Evolutionary conservation across 2,329 filamentous ascomycete genomes (phyloP).

Genomic region (Botrytis elliptica): DNA sequence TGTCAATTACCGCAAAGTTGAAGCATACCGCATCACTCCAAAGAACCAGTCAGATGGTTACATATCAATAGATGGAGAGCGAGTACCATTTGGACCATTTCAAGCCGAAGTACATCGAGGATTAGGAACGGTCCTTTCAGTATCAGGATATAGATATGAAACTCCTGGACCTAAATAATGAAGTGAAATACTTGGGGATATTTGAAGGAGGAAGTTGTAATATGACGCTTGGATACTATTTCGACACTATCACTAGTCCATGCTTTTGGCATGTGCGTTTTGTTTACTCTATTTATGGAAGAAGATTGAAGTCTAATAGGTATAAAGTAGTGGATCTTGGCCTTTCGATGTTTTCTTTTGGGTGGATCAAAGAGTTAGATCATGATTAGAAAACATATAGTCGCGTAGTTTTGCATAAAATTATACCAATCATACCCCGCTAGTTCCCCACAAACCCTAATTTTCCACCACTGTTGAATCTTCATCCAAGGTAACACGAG

Average conservation of each 20-base stretch:
- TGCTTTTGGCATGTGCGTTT: background rate
- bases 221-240: background rate
- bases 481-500: background rate
- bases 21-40: constrained; percentile 77
- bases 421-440: background rate
- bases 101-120: constrained; percentile 83
- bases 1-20: constrained; percentile 76
- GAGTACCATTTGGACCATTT: constrained; percentile 78
- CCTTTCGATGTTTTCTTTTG: background rate
- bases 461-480: constrained; percentile 14
- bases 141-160: constrained; percentile 15
- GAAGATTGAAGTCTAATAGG: background rate
- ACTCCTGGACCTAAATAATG: constrained; percentile 5
- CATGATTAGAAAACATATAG: background rate
- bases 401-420: background rate
- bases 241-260: background rate
- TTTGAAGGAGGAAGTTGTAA: background rate
- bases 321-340: background rate
- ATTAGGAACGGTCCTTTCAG: constrained; percentile 63
- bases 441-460: background rate
- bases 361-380: background rate
- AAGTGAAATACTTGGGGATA: background rate
- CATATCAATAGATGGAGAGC: constrained; percentile 90
- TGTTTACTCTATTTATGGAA: background rate
- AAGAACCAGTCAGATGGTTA: constrained; percentile 67